These are phyloP conservation scores for Rosa multiflora DNA, from an alignment of 306 rosid genomes.

Conservation along the genomic window DNA sequence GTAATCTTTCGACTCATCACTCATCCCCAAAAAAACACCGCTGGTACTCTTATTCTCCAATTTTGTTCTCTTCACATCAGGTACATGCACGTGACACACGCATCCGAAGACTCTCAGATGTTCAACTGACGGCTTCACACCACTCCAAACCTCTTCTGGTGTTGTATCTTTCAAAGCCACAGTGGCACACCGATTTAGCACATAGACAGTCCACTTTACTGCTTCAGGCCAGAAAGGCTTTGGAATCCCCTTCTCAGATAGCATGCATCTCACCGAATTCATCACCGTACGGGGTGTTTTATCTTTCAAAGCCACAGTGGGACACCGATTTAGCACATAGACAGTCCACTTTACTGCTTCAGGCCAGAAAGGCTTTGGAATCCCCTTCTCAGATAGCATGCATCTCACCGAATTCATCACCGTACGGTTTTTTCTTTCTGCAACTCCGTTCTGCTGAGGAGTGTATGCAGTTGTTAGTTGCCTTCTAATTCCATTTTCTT, in stretches of 20 bases:
- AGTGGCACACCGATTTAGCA: no score
- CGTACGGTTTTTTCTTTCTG: neutral
- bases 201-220: no score
- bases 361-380: neutral
- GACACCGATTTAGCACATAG: neutral
- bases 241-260: no score
- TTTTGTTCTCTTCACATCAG: neutral
- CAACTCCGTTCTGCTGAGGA: constrained; percentile 6
- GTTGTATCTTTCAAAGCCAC: no score
- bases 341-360: neutral
- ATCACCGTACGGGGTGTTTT: no score
- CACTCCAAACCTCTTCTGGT: neutral
- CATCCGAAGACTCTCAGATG: neutral
- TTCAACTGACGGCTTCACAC: neutral
- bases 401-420: neutral
- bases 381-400: neutral
- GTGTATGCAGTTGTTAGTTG: neutral
- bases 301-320: neutral
- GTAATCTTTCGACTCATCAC: neutral
- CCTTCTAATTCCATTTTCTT: neutral
- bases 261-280: no score
- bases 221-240: no score
- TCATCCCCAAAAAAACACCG: neutral
- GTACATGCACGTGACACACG: neutral
- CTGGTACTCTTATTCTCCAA: neutral